Evolutionary conservation across 495 filamentous ascomycete species (phyloP), one percentile per base, ranked within the genome.

Genomic region (Cercophora samala): DNA sequence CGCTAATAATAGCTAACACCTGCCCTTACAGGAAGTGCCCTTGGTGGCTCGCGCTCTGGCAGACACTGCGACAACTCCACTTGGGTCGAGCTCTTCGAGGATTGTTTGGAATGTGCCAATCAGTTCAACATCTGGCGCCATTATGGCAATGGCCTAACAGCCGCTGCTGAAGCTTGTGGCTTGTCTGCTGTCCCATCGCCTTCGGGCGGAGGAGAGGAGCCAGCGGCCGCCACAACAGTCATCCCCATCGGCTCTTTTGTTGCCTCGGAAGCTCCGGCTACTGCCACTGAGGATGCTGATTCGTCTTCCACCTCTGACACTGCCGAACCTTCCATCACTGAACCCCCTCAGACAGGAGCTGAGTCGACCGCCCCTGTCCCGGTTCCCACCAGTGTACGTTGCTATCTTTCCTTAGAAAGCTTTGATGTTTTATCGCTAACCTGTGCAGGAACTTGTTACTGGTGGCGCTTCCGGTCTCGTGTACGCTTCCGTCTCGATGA

Each of bases 91-190:
- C 68, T 75, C 37, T 77, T 82, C 62, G 70, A 70, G 21, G 73
- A 62, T 4, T 83, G 82, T 58, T 70, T 84, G 32, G 65, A 76
- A 19, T 85, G 83, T 62, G 80, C 83, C n/a, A 75, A 77, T 17
- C 71, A 70, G 58, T 65, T 66, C 24, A 64, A 82, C 53, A 82
- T 84, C 66, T 85, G 83, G 83, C 63, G 74, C 56, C 74, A 78
- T 64, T 85, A 85, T 58, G 81, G 80, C 21, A 65, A 53, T 22
- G 69, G 71, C 2, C 71, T 85, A 2, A 69, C 68, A 6, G 56
- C 58, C 1, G 78, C 76, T 19, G 81, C 77, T 11, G 63, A 58
- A 4, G 58, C 67, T 1, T 83, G 82, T 65, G 75, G 77, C 22
- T 70, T 82, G 46, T 70, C 73, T 46, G 71, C 77, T 5, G 77